Evolutionary conservation across 805 yeast genomes (phyloP), one percentile per base, ranked within the genome.

Genomic region (Starmerella potacharoeniae): DNA sequence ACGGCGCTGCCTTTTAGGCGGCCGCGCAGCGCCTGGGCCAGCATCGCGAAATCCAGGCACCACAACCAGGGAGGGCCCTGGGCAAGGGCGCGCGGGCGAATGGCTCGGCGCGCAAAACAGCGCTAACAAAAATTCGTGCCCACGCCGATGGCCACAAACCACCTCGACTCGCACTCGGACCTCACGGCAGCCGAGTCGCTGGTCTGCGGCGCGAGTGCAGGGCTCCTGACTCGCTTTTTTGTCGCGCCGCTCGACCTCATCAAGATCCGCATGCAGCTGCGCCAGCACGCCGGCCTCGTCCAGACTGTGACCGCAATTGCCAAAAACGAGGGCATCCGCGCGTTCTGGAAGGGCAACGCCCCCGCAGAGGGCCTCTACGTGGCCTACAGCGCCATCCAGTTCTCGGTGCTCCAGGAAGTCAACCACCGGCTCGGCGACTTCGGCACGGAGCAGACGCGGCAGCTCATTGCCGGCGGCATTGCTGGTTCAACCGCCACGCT

Each of bases 341-440:
- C 88, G 0, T 73, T 91, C n/a, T 93, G 97, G 97, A 90, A 89
- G 67, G 98, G 98, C 0, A 93, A 93, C 66, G 76, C 87, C 0
- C 95, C 98, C 0, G 98, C 97, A 0, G 88, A 88, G 59, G 68
- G 81, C 40, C 78, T 93, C 81, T 93, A 93, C 64, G 72, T 91
- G 13, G 61, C 85, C 10, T 93, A 91, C 64, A 96, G 97, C 11
- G 86, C 86, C 0, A 71, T 79, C 0, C 97, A 93, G 67, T 93
- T 93, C 69, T 74, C 91, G 0, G 71, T 86, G 1, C 86, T 83
- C 64, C 74, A 88, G 1, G 65, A 74, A 0, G 68, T 79, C 35
- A 86, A 83, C 65, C 56, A 43, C 35, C 13, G 50, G 3, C 49
- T 60, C 17, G 49, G 50, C 5, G 43, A 36, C 28, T 34, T 37